Evolutionary conservation across 768 basidiomycete species (phyloP), one percentile per base, ranked within the genome.

Genomic region (Amanita jacksonii): DNA sequence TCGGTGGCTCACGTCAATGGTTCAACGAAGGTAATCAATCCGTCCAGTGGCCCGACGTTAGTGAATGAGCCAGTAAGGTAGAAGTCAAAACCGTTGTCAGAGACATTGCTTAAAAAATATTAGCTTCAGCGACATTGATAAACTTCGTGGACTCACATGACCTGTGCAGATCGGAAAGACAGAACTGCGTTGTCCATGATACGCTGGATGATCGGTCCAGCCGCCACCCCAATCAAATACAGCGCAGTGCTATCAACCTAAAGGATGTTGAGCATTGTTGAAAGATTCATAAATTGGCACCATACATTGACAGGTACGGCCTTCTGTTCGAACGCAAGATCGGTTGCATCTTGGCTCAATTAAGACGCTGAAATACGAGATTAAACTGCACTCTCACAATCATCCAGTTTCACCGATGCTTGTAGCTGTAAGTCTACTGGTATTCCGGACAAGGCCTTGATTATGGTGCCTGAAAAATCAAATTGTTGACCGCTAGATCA

Each of bases 141-240:
- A 9, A 31, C 8, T 18, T 15, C 18, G 18, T 25, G 32, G 9
- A 59, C 67, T 2, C 54, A 74, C 72, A 69, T 74, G 52, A 85
- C 79, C 43, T 77, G 74, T 2, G 76, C 83, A 35, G 67, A 62
- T 22, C 54, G 66, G 56, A 84, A 85, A 6, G 64, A 61, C 39
- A 85, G 55, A 4, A 64, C 49, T 0, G 82, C 68, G 15, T 65
- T 66, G 37, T 78, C 70, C 19, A 85, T 81, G 13, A 86, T 67
- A 51, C 69, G 64, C 57, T 84, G 83, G 2, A 77, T 72, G 22
- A 80, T 62, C 10, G 82, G 79, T n/a, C 70, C 77, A 32, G 81
- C 78, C 24, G 85, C 79, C 3, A 74, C 79, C n/a, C 81, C 79
- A 32, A 85, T 78, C 39, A 85, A 67, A 60, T 73, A 82, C 19